phyloP scores from a whole-genome alignment of 495 filamentous ascomycete species.

The Oidiodendron maius region DNA sequence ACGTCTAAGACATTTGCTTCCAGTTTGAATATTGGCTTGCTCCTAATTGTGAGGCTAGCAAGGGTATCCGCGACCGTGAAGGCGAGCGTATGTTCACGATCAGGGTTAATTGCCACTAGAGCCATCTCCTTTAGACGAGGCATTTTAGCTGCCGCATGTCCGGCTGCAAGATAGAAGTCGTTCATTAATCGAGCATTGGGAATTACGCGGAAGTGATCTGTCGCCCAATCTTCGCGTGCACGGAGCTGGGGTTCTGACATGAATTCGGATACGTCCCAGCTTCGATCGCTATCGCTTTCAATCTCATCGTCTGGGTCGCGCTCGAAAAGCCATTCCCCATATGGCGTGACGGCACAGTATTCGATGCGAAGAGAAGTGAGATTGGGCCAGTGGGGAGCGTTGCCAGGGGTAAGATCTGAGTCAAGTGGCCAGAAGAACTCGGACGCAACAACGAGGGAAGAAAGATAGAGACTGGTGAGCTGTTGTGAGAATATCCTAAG shows the following conservation, averaged over 20 bases:
- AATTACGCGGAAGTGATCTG: constrained; percentile 1
- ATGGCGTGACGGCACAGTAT: constrained; percentile 3
- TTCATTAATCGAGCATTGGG: constrained; percentile 3
- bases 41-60: no score
- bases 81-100: no score
- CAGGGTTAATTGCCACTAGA: no score
- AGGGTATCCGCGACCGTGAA: no score
- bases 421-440: constrained; percentile 2
- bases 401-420: no score
- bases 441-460: not conserved
- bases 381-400: constrained; percentile 3
- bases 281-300: no score
- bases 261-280: no score
- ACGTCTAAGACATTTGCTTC: no score
- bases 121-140: constrained; percentile 6
- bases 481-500: constrained; percentile 8
- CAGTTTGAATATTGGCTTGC: no score
- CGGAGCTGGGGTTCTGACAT: constrained; percentile 4
- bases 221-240: not conserved
- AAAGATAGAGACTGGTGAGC: not conserved
- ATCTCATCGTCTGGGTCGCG: no score
- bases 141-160: constrained; percentile 2
- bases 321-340: constrained; percentile 8
- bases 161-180: constrained; percentile 4
- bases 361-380: constrained; percentile 1